Evolutionary conservation across 2,329 filamentous ascomycete genomes (phyloP), one percentile per base, ranked within the genome.

Genomic region (Diaporthe sp.): DNA sequence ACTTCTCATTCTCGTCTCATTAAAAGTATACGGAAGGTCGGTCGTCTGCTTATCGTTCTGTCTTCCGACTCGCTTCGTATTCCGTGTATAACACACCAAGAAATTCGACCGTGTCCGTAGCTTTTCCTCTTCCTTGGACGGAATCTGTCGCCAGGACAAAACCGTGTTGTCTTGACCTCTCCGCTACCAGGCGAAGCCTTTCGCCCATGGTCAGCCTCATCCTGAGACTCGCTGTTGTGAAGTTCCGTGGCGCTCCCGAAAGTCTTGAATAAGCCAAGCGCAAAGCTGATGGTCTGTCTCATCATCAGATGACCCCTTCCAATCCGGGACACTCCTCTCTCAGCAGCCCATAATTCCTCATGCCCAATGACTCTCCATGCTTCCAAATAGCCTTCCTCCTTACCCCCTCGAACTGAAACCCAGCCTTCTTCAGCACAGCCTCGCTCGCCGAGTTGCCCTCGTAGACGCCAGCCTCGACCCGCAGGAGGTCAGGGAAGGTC

Each of bases 361-460:
- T 76, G 75, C 87, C 86, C 61, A 83, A 73, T 9, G 85, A 66
- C 70, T 77, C 72, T 0, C 85, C 87, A 42, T 82, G 69, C 80
- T 89, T 90, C 75, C 82, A 81, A 12, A 81, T 77, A 0, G 85
- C 84, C 50, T 81, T 81, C 73, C 86, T 82, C 77, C 81, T 81
- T 39, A 80, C 78, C 0, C 87, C 88, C 78, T 90, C 88, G 22
- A 79, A 77, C 42, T 80, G 76, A 58, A 85, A 89, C 1, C 87
- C 87, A 8, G 78, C 80, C 73, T 84, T 86, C 72, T 77, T 78
- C 56, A 90, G 75, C n/a, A 89, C 85, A 53, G 75, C 80, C 53
- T 76, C 77, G 65, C 88, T 89, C 4, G 73, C 84, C n/a, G 55
- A 47, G 70, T 90, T 90, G 5, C 68, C 77, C 6, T 76, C 80